Evolutionary conservation across 2,329 filamentous ascomycete species (phyloP).

Genomic region (Magnaporthiopsis rhizophila): DNA sequence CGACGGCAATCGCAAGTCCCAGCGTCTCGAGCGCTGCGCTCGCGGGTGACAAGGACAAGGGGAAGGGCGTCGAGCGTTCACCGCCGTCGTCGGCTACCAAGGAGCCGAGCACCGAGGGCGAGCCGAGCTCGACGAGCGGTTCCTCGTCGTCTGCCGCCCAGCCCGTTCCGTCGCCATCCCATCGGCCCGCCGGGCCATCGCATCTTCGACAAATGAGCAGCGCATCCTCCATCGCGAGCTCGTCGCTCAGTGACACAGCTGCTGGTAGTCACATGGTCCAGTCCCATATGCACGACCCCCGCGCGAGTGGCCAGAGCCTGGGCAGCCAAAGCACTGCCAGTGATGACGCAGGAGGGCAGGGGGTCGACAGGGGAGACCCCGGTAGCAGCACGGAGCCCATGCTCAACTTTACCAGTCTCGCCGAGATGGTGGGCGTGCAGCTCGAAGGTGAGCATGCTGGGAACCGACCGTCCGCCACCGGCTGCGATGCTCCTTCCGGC

Average conservation of each 20-base stretch:
- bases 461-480: slow-evolving; percentile 20
- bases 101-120: slow-evolving; percentile 15
- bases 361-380: slow-evolving; percentile 33
- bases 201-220: slow-evolving; percentile 79
- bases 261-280: slow-evolving; percentile 40
- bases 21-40: slow-evolving; percentile 13
- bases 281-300: slow-evolving; percentile 35
- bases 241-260: slow-evolving; percentile 64
- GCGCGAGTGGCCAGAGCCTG: slow-evolving; percentile 46
- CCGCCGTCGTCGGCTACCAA: background rate
- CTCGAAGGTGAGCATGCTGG: slow-evolving; percentile 40
- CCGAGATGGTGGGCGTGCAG: slow-evolving; percentile 69
- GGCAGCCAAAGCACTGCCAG: slow-evolving; percentile 34
- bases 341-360: slow-evolving; percentile 25
- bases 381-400: slow-evolving; percentile 60
- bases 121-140: background rate
- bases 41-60: slow-evolving; percentile 41
- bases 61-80: slow-evolving; percentile 54
- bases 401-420: slow-evolving; percentile 86
- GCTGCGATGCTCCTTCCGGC: slow-evolving; percentile 13
- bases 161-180: slow-evolving; percentile 35
- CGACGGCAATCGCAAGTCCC: slow-evolving; percentile 24
- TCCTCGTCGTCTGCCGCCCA: slow-evolving; percentile 27
- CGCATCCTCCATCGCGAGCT: slow-evolving; percentile 69
- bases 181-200: slow-evolving; percentile 53